A percentile compares a stretch with the other conserved stretches of the same genome.
Evolutionary conservation across 257 asterid species (phyloP).

Genomic region (Parsonsia alboflavescens): DNA sequence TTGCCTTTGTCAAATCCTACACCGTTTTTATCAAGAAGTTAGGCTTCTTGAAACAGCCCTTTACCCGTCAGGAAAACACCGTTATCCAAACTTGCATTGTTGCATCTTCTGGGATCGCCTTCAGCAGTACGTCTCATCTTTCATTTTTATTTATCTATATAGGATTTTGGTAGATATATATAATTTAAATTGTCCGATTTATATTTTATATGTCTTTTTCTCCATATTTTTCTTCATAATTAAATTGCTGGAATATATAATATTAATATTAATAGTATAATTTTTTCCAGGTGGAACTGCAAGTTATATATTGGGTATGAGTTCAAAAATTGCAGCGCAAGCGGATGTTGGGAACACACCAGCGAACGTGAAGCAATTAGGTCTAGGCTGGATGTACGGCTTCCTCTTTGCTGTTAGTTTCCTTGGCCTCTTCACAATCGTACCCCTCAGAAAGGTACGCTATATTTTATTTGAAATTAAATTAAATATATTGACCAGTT

Average conservation of each 20-base stretch:
- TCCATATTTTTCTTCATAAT: too few relatives aligned
- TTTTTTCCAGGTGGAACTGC: conserved; percentile 64
- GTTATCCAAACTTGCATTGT: conserved; percentile 67
- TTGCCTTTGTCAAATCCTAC: conserved; percentile 44
- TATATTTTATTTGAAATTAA: too few relatives aligned
- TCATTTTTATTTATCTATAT: background rate
- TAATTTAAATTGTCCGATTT: too few relatives aligned
- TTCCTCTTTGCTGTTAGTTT: conserved; percentile 65
- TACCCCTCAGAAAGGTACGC: conserved; percentile 64
- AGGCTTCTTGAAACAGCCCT: conserved; percentile 55
- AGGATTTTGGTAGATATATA: too few relatives aligned
- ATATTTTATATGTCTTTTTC: too few relatives aligned
- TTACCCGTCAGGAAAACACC: conserved; percentile 71
- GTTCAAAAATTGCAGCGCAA: conserved; percentile 44
- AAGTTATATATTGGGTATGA: conserved; percentile 67
- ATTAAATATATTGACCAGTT: too few relatives aligned
- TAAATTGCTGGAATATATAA: too few relatives aligned
- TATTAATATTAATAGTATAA: too few relatives aligned
- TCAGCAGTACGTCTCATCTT: conserved; percentile 51
- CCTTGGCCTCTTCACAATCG: conserved; percentile 71
- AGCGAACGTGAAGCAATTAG: conserved; percentile 44
- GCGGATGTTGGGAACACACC: conserved; percentile 46
- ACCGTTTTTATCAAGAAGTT: conserved; percentile 25
- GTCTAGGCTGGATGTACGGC: conserved; percentile 55
- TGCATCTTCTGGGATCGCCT: conserved; percentile 80